phyloP scores from a whole-genome alignment of 768 basidiomycete species.

The Clathrus columnatus region DNA sequence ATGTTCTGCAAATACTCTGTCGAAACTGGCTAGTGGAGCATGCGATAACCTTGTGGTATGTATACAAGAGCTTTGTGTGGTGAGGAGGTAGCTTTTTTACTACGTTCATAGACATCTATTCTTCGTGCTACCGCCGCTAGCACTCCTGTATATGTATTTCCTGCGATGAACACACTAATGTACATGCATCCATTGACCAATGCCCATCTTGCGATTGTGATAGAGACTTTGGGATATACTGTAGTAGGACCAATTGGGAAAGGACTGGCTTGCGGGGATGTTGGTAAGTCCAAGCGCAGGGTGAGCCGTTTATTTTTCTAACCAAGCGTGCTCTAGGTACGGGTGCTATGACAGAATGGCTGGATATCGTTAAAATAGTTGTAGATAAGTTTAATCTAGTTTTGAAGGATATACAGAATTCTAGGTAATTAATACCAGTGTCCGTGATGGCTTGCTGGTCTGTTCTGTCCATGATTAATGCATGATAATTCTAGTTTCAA shows the following conservation, averaged over 20 bases:
- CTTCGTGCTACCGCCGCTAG: slow-evolving; percentile 75
- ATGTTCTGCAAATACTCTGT: slow-evolving; percentile 93
- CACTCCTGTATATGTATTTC: slow-evolving; percentile 86
- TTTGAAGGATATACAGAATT: neutral
- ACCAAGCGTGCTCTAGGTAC: slow-evolving; percentile 40
- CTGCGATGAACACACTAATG: slow-evolving; percentile 99
- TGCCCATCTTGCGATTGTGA: slow-evolving; percentile 68
- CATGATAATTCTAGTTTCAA: no score
- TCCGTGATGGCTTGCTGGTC: no score
- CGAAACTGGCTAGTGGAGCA: slow-evolving; percentile 81
- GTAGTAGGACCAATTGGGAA: slow-evolving; percentile 87
- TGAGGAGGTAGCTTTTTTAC: neutral
- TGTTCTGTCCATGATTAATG: no score
- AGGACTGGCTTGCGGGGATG: slow-evolving; percentile 81
- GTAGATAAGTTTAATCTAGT: slow-evolving; percentile 39
- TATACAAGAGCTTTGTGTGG: slow-evolving; percentile 5
- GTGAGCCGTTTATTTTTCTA: neutral
- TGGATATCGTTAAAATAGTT: slow-evolving; percentile 71
- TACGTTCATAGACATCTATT: slow-evolving; percentile 51
- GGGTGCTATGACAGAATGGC: slow-evolving; percentile 97
- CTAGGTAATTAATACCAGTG: no score
- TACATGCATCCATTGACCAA: slow-evolving; percentile 88
- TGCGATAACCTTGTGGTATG: slow-evolving; percentile 87
- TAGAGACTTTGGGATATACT: slow-evolving; percentile 68
- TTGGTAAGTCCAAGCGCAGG: slow-evolving; percentile 45